Evolutionary conservation across 805 yeast species (phyloP), one percentile per base, ranked within the genome.

Genomic region (Wickerhamomyces silvicola): DNA sequence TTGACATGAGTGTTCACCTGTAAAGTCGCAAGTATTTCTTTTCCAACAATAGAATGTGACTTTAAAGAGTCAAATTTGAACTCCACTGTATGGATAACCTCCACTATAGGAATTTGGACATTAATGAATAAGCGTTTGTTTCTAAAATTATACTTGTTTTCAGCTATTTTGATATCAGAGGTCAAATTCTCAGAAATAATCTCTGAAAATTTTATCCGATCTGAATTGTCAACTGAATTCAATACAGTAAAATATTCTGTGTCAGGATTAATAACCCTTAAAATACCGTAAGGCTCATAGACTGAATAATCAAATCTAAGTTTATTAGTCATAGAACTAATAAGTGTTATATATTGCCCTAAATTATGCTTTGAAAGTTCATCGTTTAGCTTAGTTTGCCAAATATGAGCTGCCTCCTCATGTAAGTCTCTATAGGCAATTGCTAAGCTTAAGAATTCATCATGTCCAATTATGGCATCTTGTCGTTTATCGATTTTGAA

Each of bases 21-120:
- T 16, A 81, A 50, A 7, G 42, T 48, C 3, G 68, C 63, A 0
- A 51, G 38, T n/a, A 84, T 70, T 1, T 81, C 76, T 30, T 74
- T 77, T 3, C 92, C 92, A 1, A 82, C 76, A 8, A 68, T 25
- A 1, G 37, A 50, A 39, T 67, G 75, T 30, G 69, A 75, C 8
- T 59, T 41, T 20, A 60, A 56, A 24, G 53, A 57, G 57, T 42
- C 42, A 4, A 56, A 30, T 2, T 45, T 45, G n/a, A 68, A 38
- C 27, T 74, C 76, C 7, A 77, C 69, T 7, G 70, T 64, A 43
- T 81, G 87, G 14, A 82, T 65, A 13, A 74, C 65, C 39, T 76
- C 71, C 7, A 77, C 66, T 4, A 62, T 54, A 0, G 92, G 90
- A 14, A 81, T 60, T 0, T 79, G 69, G 6, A 82, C 90, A 3